These are phyloP conservation scores for Petrea volubilis DNA, from an alignment of 257 asterid genomes.

Conservation along the genomic window DNA sequence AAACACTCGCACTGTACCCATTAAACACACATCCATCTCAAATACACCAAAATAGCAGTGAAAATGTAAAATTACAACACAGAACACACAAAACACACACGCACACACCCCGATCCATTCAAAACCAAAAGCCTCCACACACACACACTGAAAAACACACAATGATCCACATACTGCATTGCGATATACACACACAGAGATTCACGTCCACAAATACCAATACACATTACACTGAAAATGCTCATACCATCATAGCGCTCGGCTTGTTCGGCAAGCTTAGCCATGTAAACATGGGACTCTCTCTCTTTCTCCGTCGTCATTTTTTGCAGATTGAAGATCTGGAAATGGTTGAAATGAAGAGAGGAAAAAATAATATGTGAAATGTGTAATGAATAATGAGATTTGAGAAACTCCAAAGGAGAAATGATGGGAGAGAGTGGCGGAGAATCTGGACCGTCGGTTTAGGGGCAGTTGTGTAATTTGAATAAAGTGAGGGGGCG, in stretches of 20 bases:
- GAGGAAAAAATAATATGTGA: neutral
- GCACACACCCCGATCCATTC: slow-evolving; percentile 24
- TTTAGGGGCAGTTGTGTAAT: slow-evolving; percentile 24
- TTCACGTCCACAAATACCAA: neutral
- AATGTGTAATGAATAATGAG: slow-evolving; percentile 14
- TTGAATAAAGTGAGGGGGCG: slow-evolving; percentile 17
- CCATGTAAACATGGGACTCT: slow-evolving; percentile 68
- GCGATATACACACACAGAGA: neutral
- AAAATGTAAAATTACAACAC: neutral
- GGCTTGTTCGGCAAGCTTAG: slow-evolving; percentile 77
- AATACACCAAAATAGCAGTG: no score
- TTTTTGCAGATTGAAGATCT: slow-evolving; percentile 21
- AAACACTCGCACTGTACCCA: slow-evolving; percentile 15
- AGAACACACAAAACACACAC: neutral
- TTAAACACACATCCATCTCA: neutral
- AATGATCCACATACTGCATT: slow-evolving; percentile 4
- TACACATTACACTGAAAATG: neutral
- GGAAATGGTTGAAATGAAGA: slow-evolving; percentile 24
- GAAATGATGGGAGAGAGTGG: neutral
- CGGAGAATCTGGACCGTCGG: slow-evolving; percentile 29
- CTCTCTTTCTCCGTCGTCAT: slow-evolving; percentile 70
- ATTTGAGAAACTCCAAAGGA: neutral
- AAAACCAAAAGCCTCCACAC: neutral
- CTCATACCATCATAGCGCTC: slow-evolving; percentile 75
- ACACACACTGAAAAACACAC: neutral